Conservation (phyloP, 116 monocot species). For the Iris pallida region DNA sequence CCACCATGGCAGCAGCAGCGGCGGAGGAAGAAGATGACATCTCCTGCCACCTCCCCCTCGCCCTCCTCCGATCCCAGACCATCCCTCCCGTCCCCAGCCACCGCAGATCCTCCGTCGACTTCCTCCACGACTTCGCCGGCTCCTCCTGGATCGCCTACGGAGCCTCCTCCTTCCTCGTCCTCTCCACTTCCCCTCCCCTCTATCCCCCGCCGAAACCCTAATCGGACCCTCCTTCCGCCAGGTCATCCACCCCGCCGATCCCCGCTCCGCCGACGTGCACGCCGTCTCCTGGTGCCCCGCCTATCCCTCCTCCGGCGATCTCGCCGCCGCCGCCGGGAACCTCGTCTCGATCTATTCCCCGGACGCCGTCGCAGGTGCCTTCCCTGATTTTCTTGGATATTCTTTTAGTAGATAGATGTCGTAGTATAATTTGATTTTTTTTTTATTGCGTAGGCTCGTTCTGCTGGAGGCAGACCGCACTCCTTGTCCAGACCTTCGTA, state of each 20-base stretch:
- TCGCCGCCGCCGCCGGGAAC: slow-evolving; percentile 47
- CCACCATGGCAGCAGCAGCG: background rate
- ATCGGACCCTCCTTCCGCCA: slow-evolving; percentile 72
- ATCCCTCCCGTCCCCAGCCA: slow-evolving; percentile 69
- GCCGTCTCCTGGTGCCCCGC: slow-evolving; percentile 58
- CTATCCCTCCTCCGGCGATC: slow-evolving; percentile 43
- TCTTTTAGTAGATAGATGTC: background rate
- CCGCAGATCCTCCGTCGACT: slow-evolving; percentile 59
- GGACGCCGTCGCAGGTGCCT: background rate
- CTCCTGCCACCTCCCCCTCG: slow-evolving; percentile 42
- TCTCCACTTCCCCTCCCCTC: slow-evolving; percentile 78
- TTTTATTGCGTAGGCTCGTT: slow-evolving; percentile 51
- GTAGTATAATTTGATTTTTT: slow-evolving; percentile 3
- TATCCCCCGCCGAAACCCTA: slow-evolving; percentile 11
- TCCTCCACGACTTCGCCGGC: slow-evolving; percentile 70
- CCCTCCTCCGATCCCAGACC: slow-evolving; percentile 41
- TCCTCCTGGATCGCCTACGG: slow-evolving; percentile 85
- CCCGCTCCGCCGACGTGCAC: slow-evolving; percentile 14
- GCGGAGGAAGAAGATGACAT: slow-evolving; percentile 9
- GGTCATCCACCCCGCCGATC: slow-evolving; percentile 49
- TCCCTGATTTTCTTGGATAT: background rate
- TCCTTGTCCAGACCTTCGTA: slow-evolving; percentile 43
- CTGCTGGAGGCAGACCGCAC: slow-evolving; percentile 57
- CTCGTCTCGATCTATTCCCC: slow-evolving; percentile 45
- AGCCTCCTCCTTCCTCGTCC: slow-evolving; percentile 62